Conservation (phyloP, 2,329 filamentous ascomycete genomes). For the Arthrobotrys musiformis region DNA sequence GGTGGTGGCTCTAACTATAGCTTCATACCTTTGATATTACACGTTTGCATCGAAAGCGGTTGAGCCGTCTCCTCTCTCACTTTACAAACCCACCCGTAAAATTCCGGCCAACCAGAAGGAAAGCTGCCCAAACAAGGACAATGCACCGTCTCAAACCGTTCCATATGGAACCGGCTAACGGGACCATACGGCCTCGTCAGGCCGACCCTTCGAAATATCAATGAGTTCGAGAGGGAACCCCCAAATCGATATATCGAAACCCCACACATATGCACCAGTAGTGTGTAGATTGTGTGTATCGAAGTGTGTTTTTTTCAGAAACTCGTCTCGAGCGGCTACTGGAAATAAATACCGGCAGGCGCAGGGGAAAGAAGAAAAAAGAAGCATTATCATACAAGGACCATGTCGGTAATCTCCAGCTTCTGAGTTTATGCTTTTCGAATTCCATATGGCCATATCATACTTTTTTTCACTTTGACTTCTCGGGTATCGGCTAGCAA, state of each 20-base stretch:
- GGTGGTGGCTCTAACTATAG: not conserved
- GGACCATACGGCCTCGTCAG: constrained; percentile 39
- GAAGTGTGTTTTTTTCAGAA: too few relatives aligned
- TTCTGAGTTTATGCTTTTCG: not conserved
- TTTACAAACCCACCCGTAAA: constrained; percentile 17
- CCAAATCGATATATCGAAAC: too few relatives aligned
- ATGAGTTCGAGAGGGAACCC: not conserved
- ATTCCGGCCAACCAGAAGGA: constrained; percentile 15
- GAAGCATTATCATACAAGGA: not conserved
- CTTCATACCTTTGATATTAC: constrained; percentile 5
- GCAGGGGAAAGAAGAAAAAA: not conserved
- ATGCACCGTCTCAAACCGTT: constrained; percentile 10
- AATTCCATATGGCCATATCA: not conserved
- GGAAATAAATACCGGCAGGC: constrained; percentile 1
- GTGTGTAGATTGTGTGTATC: not conserved
- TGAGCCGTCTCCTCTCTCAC: constrained; percentile 15
- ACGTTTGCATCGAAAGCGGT: not conserved
- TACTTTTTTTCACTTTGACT: not conserved
- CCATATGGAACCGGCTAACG: constrained; percentile 13
- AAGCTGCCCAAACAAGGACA: not conserved
- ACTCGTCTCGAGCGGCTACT: constrained; percentile 18
- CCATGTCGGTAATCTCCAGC: not conserved
- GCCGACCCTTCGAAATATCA: constrained; percentile 16
- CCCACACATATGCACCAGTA: not conserved
- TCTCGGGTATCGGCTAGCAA: not conserved